These are phyloP conservation scores for Epichloe festucae DNA, from an alignment of 2,329 filamentous ascomycete species.

Conservation along the genomic window DNA sequence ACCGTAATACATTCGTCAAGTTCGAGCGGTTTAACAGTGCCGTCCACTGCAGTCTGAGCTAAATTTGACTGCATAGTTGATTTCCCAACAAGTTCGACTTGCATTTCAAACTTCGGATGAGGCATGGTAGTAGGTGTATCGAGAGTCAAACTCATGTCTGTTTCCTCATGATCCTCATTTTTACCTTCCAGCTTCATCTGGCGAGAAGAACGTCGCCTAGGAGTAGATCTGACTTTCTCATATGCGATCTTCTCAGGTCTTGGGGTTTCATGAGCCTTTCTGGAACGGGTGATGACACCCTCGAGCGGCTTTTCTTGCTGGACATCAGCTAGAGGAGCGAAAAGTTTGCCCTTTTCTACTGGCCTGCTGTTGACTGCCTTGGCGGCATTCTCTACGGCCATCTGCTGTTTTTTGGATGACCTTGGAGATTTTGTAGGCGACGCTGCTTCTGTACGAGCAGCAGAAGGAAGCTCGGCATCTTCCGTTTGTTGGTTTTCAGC, in stretches of 20 bases:
- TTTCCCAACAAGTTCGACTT: neutral
- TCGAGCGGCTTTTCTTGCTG: neutral
- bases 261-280: neutral
- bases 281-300: slow-evolving; percentile 2
- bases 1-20: slow-evolving; percentile 11
- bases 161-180: neutral
- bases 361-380: neutral
- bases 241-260: neutral
- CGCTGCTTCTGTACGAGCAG: slow-evolving; percentile 6
- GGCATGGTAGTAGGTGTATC: slow-evolving; percentile 4
- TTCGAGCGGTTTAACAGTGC: neutral
- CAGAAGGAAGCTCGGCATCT: slow-evolving; percentile 7
- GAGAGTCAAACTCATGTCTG: neutral
- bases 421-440: slow-evolving; percentile 8
- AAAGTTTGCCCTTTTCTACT: neutral
- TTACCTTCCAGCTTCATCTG: neutral
- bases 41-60: neutral
- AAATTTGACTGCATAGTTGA: neutral
- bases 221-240: neutral
- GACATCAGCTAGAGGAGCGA: neutral
- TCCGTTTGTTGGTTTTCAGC: slow-evolving; percentile 17
- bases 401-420: slow-evolving; percentile 7
- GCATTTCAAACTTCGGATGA: neutral
- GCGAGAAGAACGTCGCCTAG: slow-evolving; percentile 1
- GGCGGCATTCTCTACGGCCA: neutral